Conservation (phyloP, 176 grass and related monocot species). For the Elaeis guineensis region DNA sequence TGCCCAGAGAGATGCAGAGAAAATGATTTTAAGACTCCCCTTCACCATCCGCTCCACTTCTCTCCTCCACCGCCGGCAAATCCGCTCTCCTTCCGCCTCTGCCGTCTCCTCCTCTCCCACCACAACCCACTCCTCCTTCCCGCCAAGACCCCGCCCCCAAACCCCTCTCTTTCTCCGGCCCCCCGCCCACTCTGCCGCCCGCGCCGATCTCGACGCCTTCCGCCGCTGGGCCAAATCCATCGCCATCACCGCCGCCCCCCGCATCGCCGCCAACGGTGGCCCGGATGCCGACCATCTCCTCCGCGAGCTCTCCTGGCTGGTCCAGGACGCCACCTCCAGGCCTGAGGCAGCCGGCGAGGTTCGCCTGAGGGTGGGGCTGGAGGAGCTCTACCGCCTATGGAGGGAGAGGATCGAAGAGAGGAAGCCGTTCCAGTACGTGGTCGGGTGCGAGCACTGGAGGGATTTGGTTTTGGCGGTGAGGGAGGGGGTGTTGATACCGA, state of each 20-base stretch:
- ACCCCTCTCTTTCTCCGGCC: constrained; percentile 73
- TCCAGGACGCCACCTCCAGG: constrained; percentile 35
- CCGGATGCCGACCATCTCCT: constrained; percentile 38
- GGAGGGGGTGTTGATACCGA: constrained; percentile 80
- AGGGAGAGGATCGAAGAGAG: constrained; percentile 27
- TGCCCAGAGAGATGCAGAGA: too few species aligned
- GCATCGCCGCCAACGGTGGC: constrained; percentile 10
- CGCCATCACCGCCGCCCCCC: constrained; percentile 13
- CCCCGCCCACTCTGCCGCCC: constrained; percentile 19
- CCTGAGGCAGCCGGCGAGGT: neutral
- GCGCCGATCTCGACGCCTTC: constrained; percentile 42
- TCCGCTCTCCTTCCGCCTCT: constrained; percentile 8
- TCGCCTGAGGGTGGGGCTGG: constrained; percentile 43
- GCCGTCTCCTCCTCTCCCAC: neutral
- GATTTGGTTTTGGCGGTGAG: constrained; percentile 56
- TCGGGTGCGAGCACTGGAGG: constrained; percentile 91
- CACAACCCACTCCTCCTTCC: neutral
- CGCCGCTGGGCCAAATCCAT: constrained; percentile 38
- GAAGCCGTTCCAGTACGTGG: constrained; percentile 82
- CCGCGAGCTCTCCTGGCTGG: constrained; percentile 75
- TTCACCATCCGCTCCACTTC: neutral
- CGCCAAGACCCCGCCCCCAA: neutral
- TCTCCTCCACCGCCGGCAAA: constrained; percentile 10
- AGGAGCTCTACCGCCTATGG: constrained; percentile 56
- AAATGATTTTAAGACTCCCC: neutral